These are phyloP conservation scores for Ophiostoma novo-ulmi DNA, from an alignment of 2,329 filamentous ascomycete species.

Conservation along the genomic window DNA sequence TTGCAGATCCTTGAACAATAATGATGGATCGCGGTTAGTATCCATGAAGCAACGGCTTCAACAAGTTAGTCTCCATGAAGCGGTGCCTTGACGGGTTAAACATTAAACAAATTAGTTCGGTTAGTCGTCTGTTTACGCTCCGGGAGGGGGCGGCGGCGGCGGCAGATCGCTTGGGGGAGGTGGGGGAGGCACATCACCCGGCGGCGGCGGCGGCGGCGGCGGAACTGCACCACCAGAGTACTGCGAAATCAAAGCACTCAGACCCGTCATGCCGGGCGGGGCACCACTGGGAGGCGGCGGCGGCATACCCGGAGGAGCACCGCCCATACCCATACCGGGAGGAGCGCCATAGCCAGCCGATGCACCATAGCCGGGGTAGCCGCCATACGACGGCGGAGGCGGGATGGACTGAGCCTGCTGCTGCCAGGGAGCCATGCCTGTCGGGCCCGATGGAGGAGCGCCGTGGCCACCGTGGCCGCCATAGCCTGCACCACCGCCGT, in stretches of 20 bases:
- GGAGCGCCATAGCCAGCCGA: constrained; percentile 49
- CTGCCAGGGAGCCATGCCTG: constrained; percentile 47
- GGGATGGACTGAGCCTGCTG: constrained; percentile 40
- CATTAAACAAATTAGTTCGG: background rate
- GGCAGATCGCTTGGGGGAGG: constrained; percentile 37
- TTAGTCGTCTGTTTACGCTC: constrained; percentile 17
- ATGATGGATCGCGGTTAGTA: background rate
- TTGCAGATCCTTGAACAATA: background rate
- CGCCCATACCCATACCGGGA: constrained; percentile 38
- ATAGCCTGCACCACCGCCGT: constrained; percentile 25
- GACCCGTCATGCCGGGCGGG: constrained; percentile 25
- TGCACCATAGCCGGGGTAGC: constrained; percentile 42
- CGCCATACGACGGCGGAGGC: constrained; percentile 32
- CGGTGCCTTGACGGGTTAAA: background rate
- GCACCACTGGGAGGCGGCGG: constrained; percentile 22
- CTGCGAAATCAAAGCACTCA: constrained; percentile 62
- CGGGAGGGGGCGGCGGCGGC: constrained; percentile 33
- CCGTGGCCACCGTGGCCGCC: constrained; percentile 1
- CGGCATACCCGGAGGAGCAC: constrained; percentile 26
- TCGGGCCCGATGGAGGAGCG: constrained; percentile 44
- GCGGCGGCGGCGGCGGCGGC: constrained; percentile 25
- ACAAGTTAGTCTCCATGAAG: background rate
- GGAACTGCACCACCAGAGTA: constrained; percentile 36
- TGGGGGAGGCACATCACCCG: constrained; percentile 34
- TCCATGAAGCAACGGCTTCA: background rate